Evolutionary conservation across 1,284 basidiomycete species (phyloP).

Genomic region (Filobasidium uniguttulatum): DNA sequence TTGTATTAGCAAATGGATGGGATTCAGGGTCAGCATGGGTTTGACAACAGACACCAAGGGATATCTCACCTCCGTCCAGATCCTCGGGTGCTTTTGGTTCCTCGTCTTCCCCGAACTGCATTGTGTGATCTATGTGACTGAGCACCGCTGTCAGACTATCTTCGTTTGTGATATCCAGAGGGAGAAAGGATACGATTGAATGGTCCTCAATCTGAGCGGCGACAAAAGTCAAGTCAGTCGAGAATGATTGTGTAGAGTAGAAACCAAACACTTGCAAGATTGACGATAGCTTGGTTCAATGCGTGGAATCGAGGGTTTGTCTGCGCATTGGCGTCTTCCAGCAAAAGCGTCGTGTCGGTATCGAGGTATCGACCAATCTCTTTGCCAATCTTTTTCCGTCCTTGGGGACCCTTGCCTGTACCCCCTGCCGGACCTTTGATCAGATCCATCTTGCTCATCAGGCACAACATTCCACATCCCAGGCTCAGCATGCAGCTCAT

Average conservation of each 20-base stretch:
- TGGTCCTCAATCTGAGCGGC: constrained; percentile 81
- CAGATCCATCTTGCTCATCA: constrained; percentile 99
- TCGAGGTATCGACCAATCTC: constrained; percentile 62
- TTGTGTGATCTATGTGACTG: constrained; percentile 91
- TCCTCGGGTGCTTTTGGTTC: constrained; percentile 79
- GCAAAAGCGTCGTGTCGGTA: constrained; percentile 84
- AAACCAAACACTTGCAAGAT: constrained; percentile 51
- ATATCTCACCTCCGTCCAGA: constrained; percentile 58
- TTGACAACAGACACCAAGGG: too few species aligned
- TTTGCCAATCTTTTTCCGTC: constrained; percentile 45
- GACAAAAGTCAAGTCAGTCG: not conserved
- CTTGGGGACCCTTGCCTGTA: constrained; percentile 49
- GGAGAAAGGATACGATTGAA: constrained; percentile 91
- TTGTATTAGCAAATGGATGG: too few species aligned
- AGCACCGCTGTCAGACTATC: constrained; percentile 82
- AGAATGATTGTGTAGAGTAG: constrained; percentile 3
- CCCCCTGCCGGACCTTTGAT: constrained; percentile 59
- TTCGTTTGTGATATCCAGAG: constrained; percentile 77
- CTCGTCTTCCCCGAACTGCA: constrained; percentile 92
- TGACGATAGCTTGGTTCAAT: constrained; percentile 86
- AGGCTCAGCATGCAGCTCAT: constrained; percentile 99
- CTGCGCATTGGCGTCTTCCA: constrained; percentile 49
- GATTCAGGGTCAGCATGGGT: too few species aligned
- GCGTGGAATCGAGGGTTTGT: constrained; percentile 80
- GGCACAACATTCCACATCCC: constrained; percentile 90